Base-by-base conservation (phyloP, 306 rosid species). In the Fragaria iinumae region DNA sequence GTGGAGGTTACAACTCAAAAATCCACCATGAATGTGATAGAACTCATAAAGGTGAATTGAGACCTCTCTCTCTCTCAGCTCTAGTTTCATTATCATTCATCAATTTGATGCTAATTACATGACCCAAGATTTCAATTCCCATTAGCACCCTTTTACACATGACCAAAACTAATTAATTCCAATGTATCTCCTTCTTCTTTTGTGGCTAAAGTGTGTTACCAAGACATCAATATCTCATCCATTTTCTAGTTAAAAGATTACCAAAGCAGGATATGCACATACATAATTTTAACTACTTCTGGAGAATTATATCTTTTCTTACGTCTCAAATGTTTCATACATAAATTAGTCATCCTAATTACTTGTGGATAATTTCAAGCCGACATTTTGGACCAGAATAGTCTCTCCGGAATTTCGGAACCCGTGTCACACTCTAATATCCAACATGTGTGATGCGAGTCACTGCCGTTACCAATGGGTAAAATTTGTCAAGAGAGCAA, bases 1-100 rank as follows among this genome's bases (percentile, higher is more conserved):
- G 62, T 72, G 77, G 52, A 27, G 27, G 41, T 13, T 73, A 53
- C 79, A 44, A 34, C 1, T 66, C 52, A 69, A 55, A 25, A 38
- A 4, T 34, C 8, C 38, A 20, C 62, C 72, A 47, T 12, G 49
- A 17, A 8, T 11, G 7, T 18, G 20, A 23, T 17, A 44, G 8
- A 52, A 52, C 57, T 52, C 57, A 0, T 52, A 52, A 52, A 52
- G 60, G 60, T 53, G 60, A 53, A 6, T 20, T 20, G 60, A 20
- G 60, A 18, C 4, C 27, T 53, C 20, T 13, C n/a, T n/a, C n/a
- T n/a, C 18, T 48, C 18, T 14, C 6, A 14, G 17, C 53, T 43
- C 47, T 43, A 4, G 17, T 14, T 14, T 48, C 53, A 20, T 53
- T 20, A 8, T 53, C 2, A 20, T 53, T 53, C 60, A 53, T 53